Evolutionary conservation across 2,329 filamentous ascomycete genomes (phyloP), one percentile per base, ranked within the genome.

Genomic region (Colletotrichum sp.): DNA sequence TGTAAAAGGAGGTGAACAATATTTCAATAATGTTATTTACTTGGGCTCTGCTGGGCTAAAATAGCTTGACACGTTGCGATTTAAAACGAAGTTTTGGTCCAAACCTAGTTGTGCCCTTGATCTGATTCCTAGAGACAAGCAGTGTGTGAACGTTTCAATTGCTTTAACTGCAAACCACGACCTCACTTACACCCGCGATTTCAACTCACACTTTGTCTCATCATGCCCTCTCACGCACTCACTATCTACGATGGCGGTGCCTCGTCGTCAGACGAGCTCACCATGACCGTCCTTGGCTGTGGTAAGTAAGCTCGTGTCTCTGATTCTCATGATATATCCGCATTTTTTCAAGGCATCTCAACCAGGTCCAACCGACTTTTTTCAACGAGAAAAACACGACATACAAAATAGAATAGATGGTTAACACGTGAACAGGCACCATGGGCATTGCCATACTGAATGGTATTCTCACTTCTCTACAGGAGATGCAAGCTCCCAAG

Each of bases 381-480:
- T 24, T n/a, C n/a, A 52, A 52, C 44, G 10, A 18, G 71, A 70
- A 12, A 26, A 39, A 28, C 22, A 48, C 13, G 34, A 6, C 9
- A 60, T 9, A 18, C 36, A 60, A 52, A 36, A 9, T 22, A 6
- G 6, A 13, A 18, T 44, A 59, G 12, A 39, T 36, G 12, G 65
- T 75, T 81, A 59, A 80, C 68, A 8, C 32, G 4, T 6, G 12
- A 48, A 44, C 80, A 96, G 94, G 95, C 79, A 96, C 93, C 69
- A 95, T 98, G 92, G 95, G 95, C 75, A 95, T 95, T 76, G 95
- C 95, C 74, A 96, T 98, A 79, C 91, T 98, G 73, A 93, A 91
- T 71, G 95, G 95, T 78, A 93, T 98, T 81, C 90, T 98, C 79
- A 88, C 91, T 76, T 95, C 94, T 13, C 89, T 97, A 60, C 86